Evolutionary conservation across 176 grass and related monocot species (phyloP), one percentile per base, ranked within the genome.

Genomic region (Zea luxurians): DNA sequence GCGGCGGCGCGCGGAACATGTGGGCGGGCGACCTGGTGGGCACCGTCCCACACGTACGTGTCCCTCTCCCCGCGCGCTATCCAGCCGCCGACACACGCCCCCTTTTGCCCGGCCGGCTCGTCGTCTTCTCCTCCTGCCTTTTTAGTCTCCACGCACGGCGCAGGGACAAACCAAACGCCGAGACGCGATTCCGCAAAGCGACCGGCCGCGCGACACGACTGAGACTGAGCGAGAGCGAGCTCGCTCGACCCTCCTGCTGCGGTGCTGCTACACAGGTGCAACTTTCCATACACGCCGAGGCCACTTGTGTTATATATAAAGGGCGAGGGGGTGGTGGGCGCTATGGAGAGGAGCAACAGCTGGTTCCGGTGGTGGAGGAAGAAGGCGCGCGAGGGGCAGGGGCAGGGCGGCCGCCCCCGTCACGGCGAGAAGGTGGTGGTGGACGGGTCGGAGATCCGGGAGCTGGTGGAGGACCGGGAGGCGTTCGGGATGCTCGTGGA

Each of bases 381-480:
- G 70, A 80, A 80, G 76, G 21, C 45, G 45, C 21, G 27, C 68
- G 21, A 66, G 55, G 18, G 34, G 69, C 76, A 48, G 57, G 53
- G 46, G 13, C 38, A 40, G 38, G 68, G 55, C 1, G 71, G 84
- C 1, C 64, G 55, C 67, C 18, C 8, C n/a, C n/a, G 55, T 59
- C n/a, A n/a, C 61, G 65, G 52, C 8, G 45, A 83, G 71, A 73
- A 83, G 81, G 76, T 63, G 48, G 91, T 88, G 84, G 91, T 93
- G 82, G 89, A 93, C 75, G 94, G 94, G n/a, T 73, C 78, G 50
- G 87, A 93, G 44, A 97, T 93, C 80, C 74, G 87, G 73, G 86
- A 93, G 60, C 58, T 97, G 82, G 91, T 93, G 82, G 89, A 91
- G 88, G 87, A 93, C 94, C 64, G 74, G 76, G 91, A 87, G 82